A percentile compares a stretch with the other conserved stretches of the same genome.
These are phyloP conservation scores for Boletus rex-veris DNA, from an alignment of 768 basidiomycete genomes.

Conservation along the genomic window DNA sequence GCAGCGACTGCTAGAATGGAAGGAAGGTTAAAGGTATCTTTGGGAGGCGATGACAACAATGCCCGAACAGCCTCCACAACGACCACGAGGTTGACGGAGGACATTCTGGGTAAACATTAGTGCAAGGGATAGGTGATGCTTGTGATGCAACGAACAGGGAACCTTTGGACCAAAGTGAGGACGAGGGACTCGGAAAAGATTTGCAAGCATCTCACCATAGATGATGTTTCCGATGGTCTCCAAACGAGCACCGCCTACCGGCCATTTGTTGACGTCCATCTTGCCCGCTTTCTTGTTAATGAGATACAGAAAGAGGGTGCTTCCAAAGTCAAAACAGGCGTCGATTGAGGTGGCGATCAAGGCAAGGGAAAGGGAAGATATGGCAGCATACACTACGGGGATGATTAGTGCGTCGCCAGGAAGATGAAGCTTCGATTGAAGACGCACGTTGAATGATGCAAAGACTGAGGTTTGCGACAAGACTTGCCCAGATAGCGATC, in stretches of 20 bases:
- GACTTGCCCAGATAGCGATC: conserved; percentile 82
- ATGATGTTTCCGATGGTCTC: conserved; percentile 88
- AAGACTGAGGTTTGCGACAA: conserved; percentile 71
- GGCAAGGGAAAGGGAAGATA: conserved; percentile 78
- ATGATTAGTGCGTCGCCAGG: too few species aligned
- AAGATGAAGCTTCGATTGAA: neutral
- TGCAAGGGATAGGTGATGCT: neutral
- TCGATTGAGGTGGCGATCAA: conserved; percentile 90
- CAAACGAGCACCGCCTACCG: conserved; percentile 84
- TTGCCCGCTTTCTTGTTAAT: conserved; percentile 68
- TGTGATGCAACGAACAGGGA: conserved; percentile 36
- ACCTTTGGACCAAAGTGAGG: conserved; percentile 35
- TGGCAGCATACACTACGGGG: conserved; percentile 81
- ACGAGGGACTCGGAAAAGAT: neutral
- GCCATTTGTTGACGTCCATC: conserved; percentile 86
- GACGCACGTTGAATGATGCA: conserved; percentile 64
- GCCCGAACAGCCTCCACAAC: conserved; percentile 81
- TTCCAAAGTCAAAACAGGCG: conserved; percentile 79
- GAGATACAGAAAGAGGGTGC: conserved; percentile 77
- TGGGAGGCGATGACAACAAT: conserved; percentile 57
- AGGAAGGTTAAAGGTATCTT: conserved; percentile 67
- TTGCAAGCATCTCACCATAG: conserved; percentile 50
- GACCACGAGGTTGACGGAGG: conserved; percentile 85
- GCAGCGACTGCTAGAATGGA: conserved; percentile 80
- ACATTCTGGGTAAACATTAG: conserved; percentile 57